These are phyloP conservation scores for Rhynchospora breviuscula DNA, from an alignment of 176 grass and related monocot genomes.

Conservation along the genomic window DNA sequence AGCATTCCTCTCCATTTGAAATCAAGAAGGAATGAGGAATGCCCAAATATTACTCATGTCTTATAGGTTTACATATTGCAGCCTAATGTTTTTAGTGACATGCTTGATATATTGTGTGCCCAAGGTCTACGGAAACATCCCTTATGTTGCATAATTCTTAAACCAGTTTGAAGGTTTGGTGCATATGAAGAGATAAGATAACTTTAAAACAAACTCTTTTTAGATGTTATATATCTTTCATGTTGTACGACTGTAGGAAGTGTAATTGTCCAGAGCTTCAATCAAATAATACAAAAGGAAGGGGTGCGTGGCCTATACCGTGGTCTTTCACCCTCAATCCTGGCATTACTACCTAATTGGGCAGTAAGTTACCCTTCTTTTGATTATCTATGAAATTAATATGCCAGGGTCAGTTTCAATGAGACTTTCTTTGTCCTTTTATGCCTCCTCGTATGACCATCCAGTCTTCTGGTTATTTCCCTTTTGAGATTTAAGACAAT, in stretches of 20 bases:
- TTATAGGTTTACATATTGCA: not conserved
- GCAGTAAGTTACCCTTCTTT: conserved; percentile 54
- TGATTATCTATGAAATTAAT: not conserved
- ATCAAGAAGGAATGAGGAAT: not conserved
- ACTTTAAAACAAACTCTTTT: not conserved
- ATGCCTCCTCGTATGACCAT: not conserved
- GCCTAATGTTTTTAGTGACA: not conserved
- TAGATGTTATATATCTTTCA: not conserved
- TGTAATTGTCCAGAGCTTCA: conserved; percentile 76
- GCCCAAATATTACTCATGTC: not conserved
- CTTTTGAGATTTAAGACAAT: not conserved
- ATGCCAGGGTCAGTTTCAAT: conserved; percentile 8
- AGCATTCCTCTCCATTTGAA: not conserved
- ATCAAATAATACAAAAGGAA: conserved; percentile 80
- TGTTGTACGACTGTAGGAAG: conserved; percentile 41
- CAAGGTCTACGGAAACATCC: not conserved
- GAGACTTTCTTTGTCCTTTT: not conserved
- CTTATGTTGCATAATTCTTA: not conserved
- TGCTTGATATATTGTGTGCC: not conserved
- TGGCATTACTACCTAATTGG: conserved; percentile 94
- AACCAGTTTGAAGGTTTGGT: not conserved
- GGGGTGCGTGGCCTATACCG: conserved; percentile 84
- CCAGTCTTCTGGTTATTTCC: not conserved
- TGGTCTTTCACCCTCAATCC: conserved; percentile 74
- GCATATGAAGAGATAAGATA: not conserved